These are phyloP conservation scores for Alternaria conjuncta DNA, from an alignment of 2,329 filamentous ascomycete species.

Conservation along the genomic window DNA sequence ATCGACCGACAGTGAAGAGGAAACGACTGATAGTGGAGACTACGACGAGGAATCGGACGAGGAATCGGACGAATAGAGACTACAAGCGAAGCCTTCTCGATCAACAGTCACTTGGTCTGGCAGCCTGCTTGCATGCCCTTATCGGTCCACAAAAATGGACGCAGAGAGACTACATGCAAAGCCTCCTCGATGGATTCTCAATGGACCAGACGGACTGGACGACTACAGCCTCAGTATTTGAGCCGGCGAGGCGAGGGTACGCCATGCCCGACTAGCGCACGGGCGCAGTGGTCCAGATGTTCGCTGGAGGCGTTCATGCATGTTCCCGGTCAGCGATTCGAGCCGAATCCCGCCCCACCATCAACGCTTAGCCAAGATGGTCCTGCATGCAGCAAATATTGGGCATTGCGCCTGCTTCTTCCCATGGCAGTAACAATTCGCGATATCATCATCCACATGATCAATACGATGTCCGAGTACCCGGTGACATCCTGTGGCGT, in stretches of 20 bases:
- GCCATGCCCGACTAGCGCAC: neutral
- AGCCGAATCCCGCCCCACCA: neutral
- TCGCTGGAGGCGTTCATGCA: conserved; percentile 1
- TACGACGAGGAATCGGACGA: neutral
- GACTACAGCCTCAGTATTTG: neutral
- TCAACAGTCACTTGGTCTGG: neutral
- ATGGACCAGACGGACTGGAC: neutral
- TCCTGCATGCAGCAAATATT: conserved; percentile 5
- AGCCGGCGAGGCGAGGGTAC: neutral
- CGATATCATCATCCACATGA: neutral
- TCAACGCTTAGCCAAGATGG: neutral
- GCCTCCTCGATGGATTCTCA: neutral
- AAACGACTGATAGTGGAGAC: neutral
- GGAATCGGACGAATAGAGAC: neutral
- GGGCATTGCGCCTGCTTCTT: neutral
- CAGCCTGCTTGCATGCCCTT: no score
- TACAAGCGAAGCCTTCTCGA: neutral
- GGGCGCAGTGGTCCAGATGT: neutral
- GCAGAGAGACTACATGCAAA: neutral
- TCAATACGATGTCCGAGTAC: neutral
- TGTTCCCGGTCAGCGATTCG: neutral
- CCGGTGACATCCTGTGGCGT: neutral
- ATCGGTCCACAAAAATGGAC: neutral
- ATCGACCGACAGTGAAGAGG: neutral
- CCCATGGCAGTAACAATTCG: neutral